Percentiles rank a stretch among this genome's conserved stretches.
These are phyloP conservation scores for Dictyostelium capitatum DNA, from an alignment of 78 protist genomes.

Conservation along the genomic window DNA sequence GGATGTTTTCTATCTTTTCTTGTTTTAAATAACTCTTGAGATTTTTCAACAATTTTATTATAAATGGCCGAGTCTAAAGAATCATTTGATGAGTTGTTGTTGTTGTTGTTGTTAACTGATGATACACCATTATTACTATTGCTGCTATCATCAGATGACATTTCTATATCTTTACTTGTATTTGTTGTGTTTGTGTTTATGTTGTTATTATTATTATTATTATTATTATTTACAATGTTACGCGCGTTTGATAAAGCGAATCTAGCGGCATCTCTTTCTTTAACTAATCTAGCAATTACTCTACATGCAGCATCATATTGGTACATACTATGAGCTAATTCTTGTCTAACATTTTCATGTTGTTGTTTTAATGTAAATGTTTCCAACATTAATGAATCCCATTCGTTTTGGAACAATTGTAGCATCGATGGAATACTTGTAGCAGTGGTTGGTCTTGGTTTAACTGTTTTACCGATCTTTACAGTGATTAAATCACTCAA, in stretches of 20 bases:
- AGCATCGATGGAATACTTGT: slow-evolving; percentile 94
- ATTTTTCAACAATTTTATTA: slow-evolving; percentile 12
- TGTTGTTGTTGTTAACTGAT: background rate
- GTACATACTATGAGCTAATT: slow-evolving; percentile 97
- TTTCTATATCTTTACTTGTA: background rate
- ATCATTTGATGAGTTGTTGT: background rate
- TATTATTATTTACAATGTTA: background rate
- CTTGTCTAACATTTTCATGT: slow-evolving; percentile 90
- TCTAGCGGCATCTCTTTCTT: slow-evolving; percentile 96
- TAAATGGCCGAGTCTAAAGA: background rate
- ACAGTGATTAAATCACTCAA: slow-evolving; percentile 89
- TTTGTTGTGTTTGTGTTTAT: background rate
- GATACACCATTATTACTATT: too few relatives aligned
- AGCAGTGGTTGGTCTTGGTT: slow-evolving; percentile 90
- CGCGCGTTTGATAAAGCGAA: slow-evolving; percentile 37
- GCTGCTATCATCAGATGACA: background rate
- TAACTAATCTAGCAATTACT: slow-evolving; percentile 96
- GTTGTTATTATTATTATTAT: background rate
- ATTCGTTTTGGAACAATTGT: slow-evolving; percentile 95
- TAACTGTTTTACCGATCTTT: slow-evolving; percentile 17
- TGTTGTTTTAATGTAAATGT: slow-evolving; percentile 92
- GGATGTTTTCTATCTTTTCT: slow-evolving; percentile 82
- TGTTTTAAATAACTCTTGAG: slow-evolving; percentile 60
- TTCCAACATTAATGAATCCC: slow-evolving; percentile 98
- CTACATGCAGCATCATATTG: slow-evolving; percentile 99